Evolutionary conservation across 805 yeast species (phyloP).

Genomic region (Saturnispora bothae): DNA sequence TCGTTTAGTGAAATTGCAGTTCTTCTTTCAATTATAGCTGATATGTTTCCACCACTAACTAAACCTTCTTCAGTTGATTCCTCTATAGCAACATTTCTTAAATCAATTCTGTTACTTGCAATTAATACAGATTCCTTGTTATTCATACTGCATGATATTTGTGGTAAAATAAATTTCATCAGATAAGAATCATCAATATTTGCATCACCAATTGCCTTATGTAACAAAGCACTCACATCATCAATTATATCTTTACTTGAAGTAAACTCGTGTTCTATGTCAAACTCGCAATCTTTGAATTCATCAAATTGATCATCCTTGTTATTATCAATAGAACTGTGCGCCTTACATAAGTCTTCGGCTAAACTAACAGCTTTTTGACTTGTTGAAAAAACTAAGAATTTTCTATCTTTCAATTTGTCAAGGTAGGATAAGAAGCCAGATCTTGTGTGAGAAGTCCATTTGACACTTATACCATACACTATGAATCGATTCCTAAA

Average conservation of each 20-base stretch:
- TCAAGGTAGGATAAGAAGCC: conserved; percentile 46
- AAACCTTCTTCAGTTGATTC: conserved; percentile 23
- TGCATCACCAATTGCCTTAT: conserved; percentile 18
- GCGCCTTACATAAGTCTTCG: conserved; percentile 17
- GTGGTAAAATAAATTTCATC: conserved; percentile 72
- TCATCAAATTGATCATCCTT: conserved; percentile 1
- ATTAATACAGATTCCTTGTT: conserved; percentile 39
- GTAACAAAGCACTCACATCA: conserved; percentile 44
- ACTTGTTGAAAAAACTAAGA: conserved; percentile 22
- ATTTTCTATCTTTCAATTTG: conserved; percentile 19
- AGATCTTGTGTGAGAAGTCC: conserved; percentile 65
- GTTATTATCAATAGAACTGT: conserved; percentile 1
- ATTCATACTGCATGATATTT: conserved; percentile 49
- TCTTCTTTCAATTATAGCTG: conserved; percentile 43
- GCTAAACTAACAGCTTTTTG: conserved; percentile 25
- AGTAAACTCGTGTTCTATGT: conserved; percentile 14
- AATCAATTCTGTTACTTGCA: conserved; percentile 49
- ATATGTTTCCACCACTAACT: conserved; percentile 16
- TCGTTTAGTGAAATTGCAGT: conserved; percentile 47
- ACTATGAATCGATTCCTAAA: conserved; percentile 58
- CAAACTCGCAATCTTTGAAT: conserved; percentile 8
- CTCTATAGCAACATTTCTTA: conserved; percentile 37
- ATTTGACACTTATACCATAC: conserved; percentile 62
- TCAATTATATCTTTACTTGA: conserved; percentile 24
- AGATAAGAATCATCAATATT: conserved; percentile 30